These are phyloP conservation scores for Xylaria sp. DNA, from an alignment of 2,329 filamentous ascomycete species.

Conservation along the genomic window DNA sequence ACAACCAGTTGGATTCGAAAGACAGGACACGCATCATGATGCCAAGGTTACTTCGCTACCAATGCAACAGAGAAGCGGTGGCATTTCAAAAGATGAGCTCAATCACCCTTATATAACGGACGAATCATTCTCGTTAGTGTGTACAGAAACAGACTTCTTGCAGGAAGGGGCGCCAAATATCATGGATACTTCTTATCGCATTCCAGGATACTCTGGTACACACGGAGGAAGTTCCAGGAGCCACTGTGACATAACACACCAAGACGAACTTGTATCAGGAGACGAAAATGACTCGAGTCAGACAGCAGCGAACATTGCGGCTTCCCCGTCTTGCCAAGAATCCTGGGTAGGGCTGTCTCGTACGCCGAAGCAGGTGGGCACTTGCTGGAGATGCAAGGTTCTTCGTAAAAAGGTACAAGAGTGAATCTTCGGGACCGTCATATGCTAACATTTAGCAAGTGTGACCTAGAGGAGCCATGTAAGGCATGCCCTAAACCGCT, in stretches of 20 bases:
- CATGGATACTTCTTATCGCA: slow-evolving; percentile 1
- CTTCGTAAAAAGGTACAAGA: slow-evolving; percentile 24
- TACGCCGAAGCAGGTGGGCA: slow-evolving; percentile 23
- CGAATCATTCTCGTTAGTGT: neutral
- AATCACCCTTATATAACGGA: neutral
- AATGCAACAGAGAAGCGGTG: neutral
- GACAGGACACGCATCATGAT: neutral
- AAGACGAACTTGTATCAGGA: slow-evolving; percentile 5
- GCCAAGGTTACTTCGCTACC: neutral
- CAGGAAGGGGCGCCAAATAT: neutral
- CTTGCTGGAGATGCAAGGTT: slow-evolving; percentile 27
- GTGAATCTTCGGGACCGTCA: neutral
- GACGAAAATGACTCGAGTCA: slow-evolving; percentile 17
- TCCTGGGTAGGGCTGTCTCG: slow-evolving; percentile 18
- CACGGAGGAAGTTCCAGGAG: neutral
- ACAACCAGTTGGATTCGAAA: neutral
- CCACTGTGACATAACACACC: slow-evolving; percentile 1
- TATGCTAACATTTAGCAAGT: slow-evolving; percentile 17
- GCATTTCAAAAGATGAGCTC: neutral
- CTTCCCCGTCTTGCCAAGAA: neutral
- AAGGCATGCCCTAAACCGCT: slow-evolving; percentile 19
- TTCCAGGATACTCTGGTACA: slow-evolving; percentile 7
- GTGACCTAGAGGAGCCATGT: slow-evolving; percentile 20
- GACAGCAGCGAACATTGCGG: neutral
- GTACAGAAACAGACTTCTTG: slow-evolving; percentile 5